Base-by-base conservation (phyloP, 805 yeast species). In the Candida jianshihensis region DNA sequence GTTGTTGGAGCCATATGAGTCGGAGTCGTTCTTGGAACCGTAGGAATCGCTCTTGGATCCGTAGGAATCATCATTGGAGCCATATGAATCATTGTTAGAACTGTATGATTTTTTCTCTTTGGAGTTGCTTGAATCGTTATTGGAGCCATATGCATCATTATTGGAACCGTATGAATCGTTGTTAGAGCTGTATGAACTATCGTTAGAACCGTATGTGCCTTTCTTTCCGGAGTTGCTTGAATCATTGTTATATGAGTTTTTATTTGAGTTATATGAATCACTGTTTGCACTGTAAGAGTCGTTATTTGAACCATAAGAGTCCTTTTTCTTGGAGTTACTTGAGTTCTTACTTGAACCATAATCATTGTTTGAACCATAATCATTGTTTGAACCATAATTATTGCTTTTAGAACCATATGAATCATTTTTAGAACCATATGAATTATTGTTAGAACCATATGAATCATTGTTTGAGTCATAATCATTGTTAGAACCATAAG, bases 111-210 rank as follows among this genome's bases (percentile, higher is more conserved):
- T 16, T 30, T 29, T 29, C 32, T 44, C 27, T 37, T 38, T 37
- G 27, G 40, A 38, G 11, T 38, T n/a, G n/a, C 13, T 21, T 37
- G n/a, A n/a, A 18, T 16, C 19, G 6, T 28, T 26, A 29, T 37
- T 32, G 15, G 48, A 38, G 21, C 62, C 65, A 39, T 58, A 59
- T 25, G 54, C 41, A 30, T 51, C 47, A 40, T 49, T 39, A 41
- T 44, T 37, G 18, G 49, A 50, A 29, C 59, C 61, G 40, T 41
- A 53, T 11, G 57, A 51, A 26, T 33, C 54, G 41, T 41, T 42
- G 36, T 31, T 44, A 29, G 55, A 53, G 10, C 53, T 48, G 31
- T 41, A 46, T 18, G 49, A 48, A 30, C 36, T 38, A 24, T 41
- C 40, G 12, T 38, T 36, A 26, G 33, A 31, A n/a, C 29, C 31